Evolutionary conservation across 352 stramenopile species (phyloP), one percentile per base, ranked within the genome.

Genomic region (Pythium sp.): DNA sequence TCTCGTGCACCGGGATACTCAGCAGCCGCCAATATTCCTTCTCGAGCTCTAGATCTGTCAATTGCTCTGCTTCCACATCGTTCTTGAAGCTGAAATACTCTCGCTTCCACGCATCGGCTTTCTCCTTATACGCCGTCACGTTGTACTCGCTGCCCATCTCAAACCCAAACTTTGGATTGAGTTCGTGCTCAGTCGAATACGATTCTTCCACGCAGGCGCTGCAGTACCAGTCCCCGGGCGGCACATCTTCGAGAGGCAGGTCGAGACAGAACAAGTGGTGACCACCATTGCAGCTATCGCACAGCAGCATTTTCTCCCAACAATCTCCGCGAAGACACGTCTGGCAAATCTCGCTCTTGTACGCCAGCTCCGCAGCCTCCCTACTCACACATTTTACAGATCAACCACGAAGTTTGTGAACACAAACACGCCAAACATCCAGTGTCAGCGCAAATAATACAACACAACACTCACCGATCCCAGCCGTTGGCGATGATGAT

Each of bases 21-120:
- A 98, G 56, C 24, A 97, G 72, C 8, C 86, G 74, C 92, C 93
- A 98, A 70, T 98, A 98, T 68, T 97, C 91, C 1, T 62, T 62
- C 66, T 98, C 92, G 22, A 98, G 69, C 15, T 95, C 84, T 4
- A 62, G 60, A 62, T 94, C 85, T 12, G 70, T 90, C 26, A 89
- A 70, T 12, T 75, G 58, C 3, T 77, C 74, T 43, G 76, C 46
- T 46, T 89, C 81, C 2, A 68, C 70, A 26, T 89, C 69, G 0
- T 46, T 68, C 34, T 86, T 70, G 2, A 82, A 47, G 1, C 75
- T 78, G 30, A 96, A 96, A 65, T 97, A 95, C 5, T 81, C 66
- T 2, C 77, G 74, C 65, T 94, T 92, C 89, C 89, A 97, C 15
- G 75, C 78, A 59, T 95, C 86, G 0, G 88, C 90, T 64, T 91